Base-by-base conservation (phyloP, 2,329 filamentous ascomycete species). In the Cladosporium halotolerans region DNA sequence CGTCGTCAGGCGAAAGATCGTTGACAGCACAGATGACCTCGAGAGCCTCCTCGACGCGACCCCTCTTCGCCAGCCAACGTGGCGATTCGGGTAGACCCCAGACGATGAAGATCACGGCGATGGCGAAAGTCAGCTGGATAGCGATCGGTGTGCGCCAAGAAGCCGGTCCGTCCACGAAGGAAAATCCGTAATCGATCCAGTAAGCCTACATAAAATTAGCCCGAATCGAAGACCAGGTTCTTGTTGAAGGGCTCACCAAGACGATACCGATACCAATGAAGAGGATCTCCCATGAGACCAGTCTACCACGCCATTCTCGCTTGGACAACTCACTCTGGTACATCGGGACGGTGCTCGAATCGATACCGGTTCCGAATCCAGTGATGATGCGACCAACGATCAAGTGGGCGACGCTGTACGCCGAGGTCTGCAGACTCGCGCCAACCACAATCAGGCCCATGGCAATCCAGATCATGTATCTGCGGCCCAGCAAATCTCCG, bases 321-420 rank as follows among this genome's bases (percentile, higher is more conserved):
- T 60, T 56, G 39, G 55, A 60, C 8, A 63, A 53, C 46, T 63
- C 61, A 23, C 58, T 53, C 45, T 63, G 61, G 19, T 62, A 68
- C 10, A 74, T 71, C 1, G 73, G 72, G 0, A 71, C 69, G 0
- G 52, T 54, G 41, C 67, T 69, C 45, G 68, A 73, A 23, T 57
- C 55, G 38, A 72, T 67, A 18, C 72, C 73, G 41, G 72, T 66
- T 0, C 73, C 73, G 7, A 73, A 18, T 8, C 74, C 74, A 1
- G 73, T 68, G 9, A 76, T 66, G 8, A 76, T 63, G 9, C 74
- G 65, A 2, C 70, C 74, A 9, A 72, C 65, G 34, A 73, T 72
- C 53, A 74, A 60, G 50, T 72, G 71, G 5, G 68, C 59, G 13
- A 68, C 63, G 13, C 58, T 63, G 53, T 64, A 71, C 0, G 72